Conservation (phyloP, 1,284 basidiomycete genomes). For the Apiotrichum porosum region DNA sequence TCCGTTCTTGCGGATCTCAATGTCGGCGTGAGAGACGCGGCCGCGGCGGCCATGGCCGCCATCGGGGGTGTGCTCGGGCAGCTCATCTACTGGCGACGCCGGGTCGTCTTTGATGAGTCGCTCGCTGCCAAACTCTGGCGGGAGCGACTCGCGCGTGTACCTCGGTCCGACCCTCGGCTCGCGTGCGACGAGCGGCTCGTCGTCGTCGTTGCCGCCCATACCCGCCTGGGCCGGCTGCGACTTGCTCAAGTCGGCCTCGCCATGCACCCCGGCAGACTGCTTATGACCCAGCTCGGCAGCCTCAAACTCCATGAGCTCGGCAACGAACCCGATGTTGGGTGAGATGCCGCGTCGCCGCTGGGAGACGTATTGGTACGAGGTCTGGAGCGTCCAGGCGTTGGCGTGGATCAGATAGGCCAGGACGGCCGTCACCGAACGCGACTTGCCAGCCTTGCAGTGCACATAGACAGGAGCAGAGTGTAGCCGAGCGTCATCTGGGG, state of each 20-base stretch:
- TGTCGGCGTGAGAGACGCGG: conserved; percentile 47
- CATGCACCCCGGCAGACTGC: conserved; percentile 50
- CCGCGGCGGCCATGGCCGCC: conserved; percentile 60
- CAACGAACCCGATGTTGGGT: conserved; percentile 98
- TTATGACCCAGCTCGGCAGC: conserved; percentile 80
- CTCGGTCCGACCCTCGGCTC: conserved; percentile 52
- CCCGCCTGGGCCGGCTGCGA: background rate
- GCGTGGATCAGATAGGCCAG: conserved; percentile 96
- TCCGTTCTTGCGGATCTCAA: conserved; percentile 75
- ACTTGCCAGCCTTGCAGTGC: conserved; percentile 95
- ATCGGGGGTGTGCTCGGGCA: conserved; percentile 36
- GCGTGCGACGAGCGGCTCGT: conserved; percentile 7
- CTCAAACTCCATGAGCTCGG: conserved; percentile 94
- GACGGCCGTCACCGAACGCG: conserved; percentile 90
- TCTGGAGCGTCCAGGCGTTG: conserved; percentile 88
- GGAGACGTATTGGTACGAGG: conserved; percentile 83
- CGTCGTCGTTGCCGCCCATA: conserved; percentile 9
- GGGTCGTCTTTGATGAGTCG: conserved; percentile 1
- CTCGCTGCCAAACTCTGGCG: conserved; percentile 51
- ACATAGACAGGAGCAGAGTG: conserved; percentile 87
- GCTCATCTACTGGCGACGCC: conserved; percentile 2
- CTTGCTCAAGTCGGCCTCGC: conserved; percentile 9
- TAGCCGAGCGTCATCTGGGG: conserved; percentile 74
- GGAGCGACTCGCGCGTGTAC: conserved; percentile 67
- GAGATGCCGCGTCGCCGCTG: conserved; percentile 86